Base-by-base conservation (phyloP, 2,329 filamentous ascomycete genomes). In the Xylaria hypoxylon region DNA sequence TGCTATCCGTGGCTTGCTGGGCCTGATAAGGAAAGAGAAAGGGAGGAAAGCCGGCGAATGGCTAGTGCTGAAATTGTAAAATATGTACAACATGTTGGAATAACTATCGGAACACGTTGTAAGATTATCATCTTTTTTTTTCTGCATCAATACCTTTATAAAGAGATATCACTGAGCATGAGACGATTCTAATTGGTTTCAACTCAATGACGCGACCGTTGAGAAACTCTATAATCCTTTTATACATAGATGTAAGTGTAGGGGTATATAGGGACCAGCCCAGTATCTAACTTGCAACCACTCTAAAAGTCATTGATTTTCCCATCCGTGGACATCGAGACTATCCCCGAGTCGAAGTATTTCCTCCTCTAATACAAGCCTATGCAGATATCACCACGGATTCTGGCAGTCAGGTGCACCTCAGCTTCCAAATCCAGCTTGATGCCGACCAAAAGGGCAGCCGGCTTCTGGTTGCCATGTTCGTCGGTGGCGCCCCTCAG, bases 1-100 rank as follows among this genome's bases (percentile, higher is more conserved):
- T 0, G 84, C 87, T 0, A 80, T 97, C 0, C 86, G 87, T 5
- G 94, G 94, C 0, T 77, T 94, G 2, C 79, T 94, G 22, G 86
- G 85, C 1, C 80, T 82, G 51, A 79, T 96, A 75, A 81, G 87
- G 72, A 79, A 84, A 56, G 83, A 82, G 59, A 63, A 80, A 17
- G 17, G 13, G 69, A 73, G 22, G 6, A 50, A 51, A 40, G 72
- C 77, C 31, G 70, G 73, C n/a, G 78, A 83, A 28, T 87, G 85
- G 85, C 77, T 86, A 2, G 80, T 87, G 2, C 75, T 87, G 38
- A 87, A 87, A 77, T 72, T 87, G 71, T 87, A 75, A 56, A 33
- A 56, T 48, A 42, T 24, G 15, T 48, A 57, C 2, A 38, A 35
- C 33, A n/a, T 28, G 26, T 58, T 19, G 35, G 5, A 22, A 8